Base-by-base conservation (phyloP, 768 basidiomycete species). In the Rhodotorula kratochvilovae region DNA sequence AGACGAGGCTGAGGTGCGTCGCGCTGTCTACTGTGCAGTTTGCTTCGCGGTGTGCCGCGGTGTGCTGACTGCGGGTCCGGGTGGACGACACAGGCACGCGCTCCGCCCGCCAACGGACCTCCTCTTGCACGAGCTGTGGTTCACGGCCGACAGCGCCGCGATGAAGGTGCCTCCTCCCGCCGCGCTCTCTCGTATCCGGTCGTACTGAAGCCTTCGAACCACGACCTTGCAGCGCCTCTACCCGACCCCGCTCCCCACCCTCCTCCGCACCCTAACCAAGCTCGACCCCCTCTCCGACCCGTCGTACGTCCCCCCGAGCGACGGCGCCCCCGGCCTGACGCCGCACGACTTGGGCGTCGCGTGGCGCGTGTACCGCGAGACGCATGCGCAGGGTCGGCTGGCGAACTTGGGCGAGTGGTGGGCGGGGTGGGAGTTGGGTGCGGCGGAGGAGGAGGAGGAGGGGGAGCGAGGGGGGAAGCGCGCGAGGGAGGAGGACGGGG, bases 371-470 rank as follows among this genome's bases (percentile, higher is more conserved):
- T 75, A 72, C 63, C 43, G 53, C 31, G 75, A 77, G 27, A 59
- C 70, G 53, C 61, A 71, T 35, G 31, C 56, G 16, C 29, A 31
- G 17, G 77, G 77, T 3, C 67, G 72, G 67, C 50, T 71, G 33
- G 68, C 73, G 51, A 78, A 78, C 45, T 56, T 78, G 25, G 72
- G 70, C 0, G 77, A 78, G 54, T 78, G 77, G 77, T 76, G 69
- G 66, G 54, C 29, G 0, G 69, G 68, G 13, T 78, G 76, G 54
- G 70, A 76, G 50, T 36, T 67, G 17, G 53, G 50, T 5, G 67
- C 56, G 25, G 56, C 50, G 54, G 55, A 75, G 7, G 71, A 75
- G 61, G 59, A 54, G 33, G 60, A 50, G 35, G 51, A n/a, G 15
- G 12, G 39, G 36, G 17, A 60, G 16, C 0, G 45, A 17, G n/a